Percentiles rank a stretch among this genome's conserved stretches.
Conservation (phyloP, 176 grass and related monocot species). For the Oryza officinalis region DNA sequence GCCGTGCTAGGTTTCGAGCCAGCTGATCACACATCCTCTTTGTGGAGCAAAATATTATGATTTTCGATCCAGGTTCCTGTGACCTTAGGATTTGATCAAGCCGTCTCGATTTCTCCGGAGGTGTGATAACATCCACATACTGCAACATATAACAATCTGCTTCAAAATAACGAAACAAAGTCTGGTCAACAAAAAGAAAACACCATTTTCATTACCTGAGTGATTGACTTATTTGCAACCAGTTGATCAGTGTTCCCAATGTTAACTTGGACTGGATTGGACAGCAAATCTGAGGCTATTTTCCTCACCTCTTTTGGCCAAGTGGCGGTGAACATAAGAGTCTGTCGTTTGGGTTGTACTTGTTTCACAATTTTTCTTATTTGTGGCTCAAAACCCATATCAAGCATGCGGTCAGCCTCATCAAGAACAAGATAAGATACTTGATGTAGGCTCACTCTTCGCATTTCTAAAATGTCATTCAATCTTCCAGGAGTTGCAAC, state of each 20-base stretch:
- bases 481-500: constrained; percentile 92
- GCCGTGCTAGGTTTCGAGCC: constrained; percentile 55
- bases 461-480: constrained; percentile 93
- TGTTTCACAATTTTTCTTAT: constrained; percentile 88
- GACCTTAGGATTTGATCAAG: constrained; percentile 82
- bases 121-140: constrained; percentile 76
- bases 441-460: constrained; percentile 62
- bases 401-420: constrained; percentile 95
- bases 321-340: constrained; percentile 97
- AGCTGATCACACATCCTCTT: constrained; percentile 96
- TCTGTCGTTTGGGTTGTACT: constrained; percentile 66
- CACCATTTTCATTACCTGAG: constrained; percentile 51
- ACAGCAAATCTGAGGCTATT: constrained; percentile 78
- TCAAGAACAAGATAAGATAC: constrained; percentile 85
- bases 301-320: constrained; percentile 82
- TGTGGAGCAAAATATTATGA: constrained; percentile 98
- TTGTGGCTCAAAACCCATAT: constrained; percentile 98
- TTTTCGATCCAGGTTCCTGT: constrained; percentile 77
- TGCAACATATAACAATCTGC: constrained; percentile 33
- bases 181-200: background rate
- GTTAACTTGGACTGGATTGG: constrained; percentile 81
- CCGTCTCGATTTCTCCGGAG: constrained; percentile 69
- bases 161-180: constrained; percentile 32
- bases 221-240: constrained; percentile 90
- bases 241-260: constrained; percentile 82